phyloP scores from a whole-genome alignment of 257 asterid species.

The Plantago major region DNA sequence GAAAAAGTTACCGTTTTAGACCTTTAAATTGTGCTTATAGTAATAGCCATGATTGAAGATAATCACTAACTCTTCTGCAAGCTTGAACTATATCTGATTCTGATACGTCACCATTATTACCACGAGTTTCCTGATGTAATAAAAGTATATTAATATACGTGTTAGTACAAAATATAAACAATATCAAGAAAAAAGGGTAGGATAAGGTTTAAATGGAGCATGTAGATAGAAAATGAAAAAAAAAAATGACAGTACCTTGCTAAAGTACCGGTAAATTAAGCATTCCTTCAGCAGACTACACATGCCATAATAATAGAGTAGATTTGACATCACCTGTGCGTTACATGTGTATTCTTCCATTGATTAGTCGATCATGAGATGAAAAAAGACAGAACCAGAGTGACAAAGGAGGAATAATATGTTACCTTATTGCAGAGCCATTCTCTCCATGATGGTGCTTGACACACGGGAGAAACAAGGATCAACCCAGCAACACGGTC shows the following conservation, averaged over 20 bases:
- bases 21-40: not conserved
- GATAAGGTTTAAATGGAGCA: too few species aligned
- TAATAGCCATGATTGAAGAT: conserved; percentile 13
- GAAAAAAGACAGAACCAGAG: not conserved
- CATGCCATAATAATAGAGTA: conserved; percentile 83
- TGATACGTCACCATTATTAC: conserved; percentile 46
- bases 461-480: conserved; percentile 90
- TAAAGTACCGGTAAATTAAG: conserved; percentile 70
- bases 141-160: not conserved
- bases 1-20: not conserved
- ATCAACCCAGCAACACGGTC: conserved; percentile 89
- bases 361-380: conserved; percentile 10
- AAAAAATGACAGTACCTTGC: conserved; percentile 53
- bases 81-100: conserved; percentile 93
- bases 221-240: not conserved
- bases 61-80: conserved; percentile 76
- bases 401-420: conserved; percentile 7
- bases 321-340: conserved; percentile 79
- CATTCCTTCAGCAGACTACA: conserved; percentile 73
- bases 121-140: conserved; percentile 73
- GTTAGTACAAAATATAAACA: not conserved
- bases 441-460: conserved; percentile 88
- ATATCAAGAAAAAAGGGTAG: not conserved
- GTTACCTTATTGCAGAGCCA: conserved; percentile 83
- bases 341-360: conserved; percentile 11